Percentiles rank a stretch among this genome's conserved stretches.
These are phyloP conservation scores for Populus hybrid DNA, from an alignment of 441 rosid genomes.

Conservation along the genomic window DNA sequence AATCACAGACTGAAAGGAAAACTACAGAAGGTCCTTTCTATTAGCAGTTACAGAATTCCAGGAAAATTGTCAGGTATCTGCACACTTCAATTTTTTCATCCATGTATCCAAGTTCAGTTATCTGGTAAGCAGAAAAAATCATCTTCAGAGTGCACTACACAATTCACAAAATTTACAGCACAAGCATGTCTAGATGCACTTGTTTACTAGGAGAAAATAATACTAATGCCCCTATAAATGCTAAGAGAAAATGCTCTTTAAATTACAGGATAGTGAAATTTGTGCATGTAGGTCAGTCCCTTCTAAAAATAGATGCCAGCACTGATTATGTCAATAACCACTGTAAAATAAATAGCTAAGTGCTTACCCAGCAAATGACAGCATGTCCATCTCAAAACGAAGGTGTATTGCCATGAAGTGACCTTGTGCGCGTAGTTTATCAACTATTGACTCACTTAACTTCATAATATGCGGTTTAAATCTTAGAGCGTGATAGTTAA, in stretches of 20 bases:
- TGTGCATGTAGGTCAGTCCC: background rate
- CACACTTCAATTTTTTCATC: background rate
- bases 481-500: slow-evolving; percentile 90
- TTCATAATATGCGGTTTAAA: slow-evolving; percentile 92
- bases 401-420: slow-evolving; percentile 98
- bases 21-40: background rate
- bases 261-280: background rate
- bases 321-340: slow-evolving; percentile 1
- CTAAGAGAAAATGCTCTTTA: background rate
- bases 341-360: slow-evolving; percentile 21
- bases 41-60: background rate
- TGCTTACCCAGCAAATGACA: slow-evolving; percentile 93
- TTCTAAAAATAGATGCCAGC: background rate
- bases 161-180: background rate
- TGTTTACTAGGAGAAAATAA: background rate
- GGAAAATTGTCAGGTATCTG: background rate
- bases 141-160: background rate
- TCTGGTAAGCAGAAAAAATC: background rate
- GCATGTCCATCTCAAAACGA: slow-evolving; percentile 99
- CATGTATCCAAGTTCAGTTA: background rate
- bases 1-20: background rate
- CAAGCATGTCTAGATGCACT: background rate
- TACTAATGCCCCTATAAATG: background rate
- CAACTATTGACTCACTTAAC: slow-evolving; percentile 84
- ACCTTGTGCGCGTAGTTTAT: slow-evolving; percentile 85